Conservation (phyloP, 2,329 filamentous ascomycete genomes). For the Penicillium capsulatum region DNA sequence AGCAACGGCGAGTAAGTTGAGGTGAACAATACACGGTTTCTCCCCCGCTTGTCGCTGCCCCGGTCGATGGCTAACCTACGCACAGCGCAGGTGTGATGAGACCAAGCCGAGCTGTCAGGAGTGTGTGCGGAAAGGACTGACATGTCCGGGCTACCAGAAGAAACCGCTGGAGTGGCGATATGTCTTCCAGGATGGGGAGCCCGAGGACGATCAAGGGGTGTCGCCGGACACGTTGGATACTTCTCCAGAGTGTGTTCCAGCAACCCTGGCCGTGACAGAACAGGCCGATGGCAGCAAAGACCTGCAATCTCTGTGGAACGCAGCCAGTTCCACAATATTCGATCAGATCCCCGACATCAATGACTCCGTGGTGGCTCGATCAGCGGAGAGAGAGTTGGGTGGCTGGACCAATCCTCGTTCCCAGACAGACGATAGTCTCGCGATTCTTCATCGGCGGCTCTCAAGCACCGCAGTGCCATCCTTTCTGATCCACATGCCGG, state of each 20-base stretch:
- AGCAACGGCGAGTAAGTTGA: slow-evolving; percentile 25
- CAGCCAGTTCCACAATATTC: slow-evolving; percentile 11
- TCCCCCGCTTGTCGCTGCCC: neutral
- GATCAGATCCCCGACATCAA: slow-evolving; percentile 17
- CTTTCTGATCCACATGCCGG: slow-evolving; percentile 21
- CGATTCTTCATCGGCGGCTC: slow-evolving; percentile 17
- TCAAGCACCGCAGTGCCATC: slow-evolving; percentile 17
- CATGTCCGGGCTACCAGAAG: slow-evolving; percentile 20
- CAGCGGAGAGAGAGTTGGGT: slow-evolving; percentile 1
- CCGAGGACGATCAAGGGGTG: slow-evolving; percentile 1
- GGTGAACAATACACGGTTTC: slow-evolving; percentile 11
- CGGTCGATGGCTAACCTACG: slow-evolving; percentile 4
- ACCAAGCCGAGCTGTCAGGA: slow-evolving; percentile 23
- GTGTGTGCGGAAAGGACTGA: slow-evolving; percentile 17
- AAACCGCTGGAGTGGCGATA: slow-evolving; percentile 21
- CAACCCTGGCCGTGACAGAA: slow-evolving; percentile 1
- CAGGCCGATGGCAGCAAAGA: slow-evolving; percentile 4
- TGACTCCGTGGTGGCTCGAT: slow-evolving; percentile 5
- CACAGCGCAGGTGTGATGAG: slow-evolving; percentile 23
- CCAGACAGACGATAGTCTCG: slow-evolving; percentile 13
- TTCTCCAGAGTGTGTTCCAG: neutral
- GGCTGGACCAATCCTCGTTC: slow-evolving; percentile 3
- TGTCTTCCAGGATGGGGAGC: slow-evolving; percentile 16
- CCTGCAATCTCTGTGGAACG: slow-evolving; percentile 11
- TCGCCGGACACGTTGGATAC: neutral